These are phyloP conservation scores for Hyaloscypha hepaticicola DNA, from an alignment of 495 filamentous ascomycete genomes.

Conservation along the genomic window DNA sequence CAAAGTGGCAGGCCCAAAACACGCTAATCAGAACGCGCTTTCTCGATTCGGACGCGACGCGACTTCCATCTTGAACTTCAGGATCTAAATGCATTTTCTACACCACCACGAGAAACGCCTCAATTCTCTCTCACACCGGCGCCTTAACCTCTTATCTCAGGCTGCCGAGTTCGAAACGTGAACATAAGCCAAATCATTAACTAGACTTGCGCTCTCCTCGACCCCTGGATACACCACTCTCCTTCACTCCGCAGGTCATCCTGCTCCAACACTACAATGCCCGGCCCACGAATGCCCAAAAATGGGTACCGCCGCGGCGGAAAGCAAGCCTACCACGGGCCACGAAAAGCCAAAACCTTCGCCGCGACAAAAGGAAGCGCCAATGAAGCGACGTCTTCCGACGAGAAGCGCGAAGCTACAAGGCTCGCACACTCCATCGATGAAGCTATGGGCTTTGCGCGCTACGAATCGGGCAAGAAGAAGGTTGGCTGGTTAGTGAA, in stretches of 20 bases:
- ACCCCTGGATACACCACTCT: conserved; percentile 12
- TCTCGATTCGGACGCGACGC: conserved; percentile 13
- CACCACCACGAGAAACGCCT: background rate
- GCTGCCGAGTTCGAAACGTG: background rate
- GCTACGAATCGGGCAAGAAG: conserved; percentile 86
- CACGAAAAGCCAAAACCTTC: conserved; percentile 63
- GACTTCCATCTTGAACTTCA: conserved; percentile 1
- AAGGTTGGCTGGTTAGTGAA: conserved; percentile 93
- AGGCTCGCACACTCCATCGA: conserved; percentile 87
- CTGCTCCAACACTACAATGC: conserved; percentile 27
- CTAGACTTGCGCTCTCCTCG: conserved; percentile 22
- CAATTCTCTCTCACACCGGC: background rate
- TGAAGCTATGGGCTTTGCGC: conserved; percentile 87
- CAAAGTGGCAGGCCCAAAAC: conserved; percentile 7
- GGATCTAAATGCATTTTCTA: background rate
- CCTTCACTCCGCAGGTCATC: conserved; percentile 10
- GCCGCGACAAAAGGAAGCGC: conserved; percentile 56
- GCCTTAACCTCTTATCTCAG: background rate
- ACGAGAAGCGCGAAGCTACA: conserved; percentile 80
- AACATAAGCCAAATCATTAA: conserved; percentile 28
- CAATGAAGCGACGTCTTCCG: conserved; percentile 79
- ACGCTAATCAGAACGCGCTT: background rate
- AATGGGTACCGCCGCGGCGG: conserved; percentile 51
- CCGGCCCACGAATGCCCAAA: conserved; percentile 37
- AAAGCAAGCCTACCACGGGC: conserved; percentile 55